Base-by-base conservation (phyloP, 2,329 filamentous ascomycete species). In the Pyrenophora seminiperda region DNA sequence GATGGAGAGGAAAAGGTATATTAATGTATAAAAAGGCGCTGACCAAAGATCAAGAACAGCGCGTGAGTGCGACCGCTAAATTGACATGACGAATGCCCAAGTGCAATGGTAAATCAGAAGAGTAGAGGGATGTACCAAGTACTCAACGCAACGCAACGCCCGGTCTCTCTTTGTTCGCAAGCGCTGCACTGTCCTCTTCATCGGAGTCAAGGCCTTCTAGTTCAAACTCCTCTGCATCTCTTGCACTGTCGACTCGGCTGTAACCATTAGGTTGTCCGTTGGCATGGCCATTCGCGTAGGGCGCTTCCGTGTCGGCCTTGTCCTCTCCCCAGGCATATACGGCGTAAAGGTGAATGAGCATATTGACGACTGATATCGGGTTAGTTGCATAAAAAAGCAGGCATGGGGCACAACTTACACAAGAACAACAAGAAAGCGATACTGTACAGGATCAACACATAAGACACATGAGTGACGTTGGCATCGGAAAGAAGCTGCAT, bases 221-320 rank as follows among this genome's bases (percentile, higher is more conserved):
- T 75, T 97, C 94, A 70, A 96, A 99, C 62, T 96, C 91, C 68
- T 97, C 88, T 0, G 90, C 92, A 67, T 96, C 92, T 22, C 84
- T 81, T 30, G 93, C 78, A 53, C 83, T 83, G 18, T 84, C 82
- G 34, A 81, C 79, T 58, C 73, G 59, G 70, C 73, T 70, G 54
- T 81, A 78, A 1, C 70, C 67, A 32, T 69, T 70, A 5, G 63
- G 51, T 7, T 58, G 40, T 20, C 67, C 63, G 17, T 61, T 59
- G 2, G 47, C 53, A 24, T 63, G 50, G 10, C 71, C 64, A 19
- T 60, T 54, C 2, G 48, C 31, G 22, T 52, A 72, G 49, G 64
- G 51, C 41, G 69, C 62, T 56, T 78, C 70, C 45, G 68, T 37
- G 44, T 73, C 68, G 27, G 66, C 56, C 53, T 73, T 72, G 49